A percentile compares a stretch with the other conserved stretches of the same genome.
Conservation (phyloP, 257 asterid species). For the Rubia yunnanensis region DNA sequence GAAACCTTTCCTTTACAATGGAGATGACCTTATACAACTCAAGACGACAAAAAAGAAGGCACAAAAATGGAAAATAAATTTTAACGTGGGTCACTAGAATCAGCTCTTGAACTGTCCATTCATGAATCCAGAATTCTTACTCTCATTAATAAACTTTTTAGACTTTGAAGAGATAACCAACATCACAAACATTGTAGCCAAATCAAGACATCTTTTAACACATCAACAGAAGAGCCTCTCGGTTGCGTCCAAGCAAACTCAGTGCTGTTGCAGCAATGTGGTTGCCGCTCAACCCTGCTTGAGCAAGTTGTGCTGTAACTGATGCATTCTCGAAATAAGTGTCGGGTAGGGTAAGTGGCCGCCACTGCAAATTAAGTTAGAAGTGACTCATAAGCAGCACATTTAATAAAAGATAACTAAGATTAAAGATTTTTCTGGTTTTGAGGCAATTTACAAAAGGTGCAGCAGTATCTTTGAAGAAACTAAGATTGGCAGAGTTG, state of each 20-base stretch:
- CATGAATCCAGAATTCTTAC: no score
- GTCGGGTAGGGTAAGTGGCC: slow-evolving; percentile 79
- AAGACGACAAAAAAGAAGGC: no score
- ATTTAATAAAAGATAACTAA: background rate
- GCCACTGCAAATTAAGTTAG: slow-evolving; percentile 47
- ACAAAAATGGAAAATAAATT: no score
- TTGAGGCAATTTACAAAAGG: background rate
- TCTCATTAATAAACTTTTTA: no score
- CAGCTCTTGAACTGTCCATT: no score
- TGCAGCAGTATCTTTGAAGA: background rate
- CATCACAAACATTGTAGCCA: background rate
- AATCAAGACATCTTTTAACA: slow-evolving; percentile 20
- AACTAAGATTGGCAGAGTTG: background rate
- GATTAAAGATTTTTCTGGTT: background rate
- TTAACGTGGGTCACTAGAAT: no score
- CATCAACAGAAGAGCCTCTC: slow-evolving; percentile 77
- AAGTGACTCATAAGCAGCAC: background rate
- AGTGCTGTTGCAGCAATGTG: slow-evolving; percentile 89
- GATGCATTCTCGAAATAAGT: slow-evolving; percentile 63
- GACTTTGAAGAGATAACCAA: no score
- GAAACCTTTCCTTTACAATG: no score
- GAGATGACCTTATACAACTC: no score
- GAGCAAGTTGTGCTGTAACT: slow-evolving; percentile 54
- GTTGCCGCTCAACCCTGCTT: slow-evolving; percentile 61
- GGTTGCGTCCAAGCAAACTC: slow-evolving; percentile 78